phyloP scores from a whole-genome alignment of 768 basidiomycete species.

The Termitomyces titanicus region DNA sequence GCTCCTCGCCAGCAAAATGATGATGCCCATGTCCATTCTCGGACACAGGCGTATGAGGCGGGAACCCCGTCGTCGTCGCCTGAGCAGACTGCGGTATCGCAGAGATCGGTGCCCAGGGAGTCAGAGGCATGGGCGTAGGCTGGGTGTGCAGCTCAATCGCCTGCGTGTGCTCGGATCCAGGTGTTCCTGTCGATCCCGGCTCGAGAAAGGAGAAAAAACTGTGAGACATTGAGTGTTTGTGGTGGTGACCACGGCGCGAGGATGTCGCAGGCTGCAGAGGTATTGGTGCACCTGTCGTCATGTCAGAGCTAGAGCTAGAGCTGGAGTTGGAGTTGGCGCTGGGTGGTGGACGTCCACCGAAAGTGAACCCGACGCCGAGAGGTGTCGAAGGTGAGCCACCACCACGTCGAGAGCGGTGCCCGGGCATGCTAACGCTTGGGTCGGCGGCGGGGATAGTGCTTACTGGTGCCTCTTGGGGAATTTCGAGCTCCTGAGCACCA shows the following conservation, averaged over 20 bases:
- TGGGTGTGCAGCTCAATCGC: constrained; percentile 46
- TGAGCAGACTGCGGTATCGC: constrained; percentile 32
- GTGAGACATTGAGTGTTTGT: constrained; percentile 92
- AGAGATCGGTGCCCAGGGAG: constrained; percentile 66
- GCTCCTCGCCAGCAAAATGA: neutral
- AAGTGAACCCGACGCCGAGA: constrained; percentile 57
- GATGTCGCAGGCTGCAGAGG: constrained; percentile 20
- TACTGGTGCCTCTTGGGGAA: constrained; percentile 46
- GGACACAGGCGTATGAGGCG: constrained; percentile 9
- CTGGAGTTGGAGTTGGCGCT: constrained; percentile 22
- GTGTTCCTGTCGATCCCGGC: constrained; percentile 41
- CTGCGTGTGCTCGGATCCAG: constrained; percentile 7
- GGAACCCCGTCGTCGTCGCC: constrained; percentile 13
- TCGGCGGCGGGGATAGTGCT: constrained; percentile 43
- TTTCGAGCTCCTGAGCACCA: constrained; percentile 49
- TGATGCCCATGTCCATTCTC: constrained; percentile 7
- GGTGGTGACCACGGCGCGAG: constrained; percentile 74
- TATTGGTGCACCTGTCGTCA: constrained; percentile 9
- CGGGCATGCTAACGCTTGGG: constrained; percentile 36
- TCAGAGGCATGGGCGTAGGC: constrained; percentile 58
- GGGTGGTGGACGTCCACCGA: constrained; percentile 52
- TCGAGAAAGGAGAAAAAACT: constrained; percentile 96
- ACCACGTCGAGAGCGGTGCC: constrained; percentile 23
- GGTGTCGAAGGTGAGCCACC: constrained; percentile 29
- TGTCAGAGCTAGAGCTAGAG: constrained; percentile 7